Conservation (phyloP, 805 yeast species). For the Ogataea paradorogensis region DNA sequence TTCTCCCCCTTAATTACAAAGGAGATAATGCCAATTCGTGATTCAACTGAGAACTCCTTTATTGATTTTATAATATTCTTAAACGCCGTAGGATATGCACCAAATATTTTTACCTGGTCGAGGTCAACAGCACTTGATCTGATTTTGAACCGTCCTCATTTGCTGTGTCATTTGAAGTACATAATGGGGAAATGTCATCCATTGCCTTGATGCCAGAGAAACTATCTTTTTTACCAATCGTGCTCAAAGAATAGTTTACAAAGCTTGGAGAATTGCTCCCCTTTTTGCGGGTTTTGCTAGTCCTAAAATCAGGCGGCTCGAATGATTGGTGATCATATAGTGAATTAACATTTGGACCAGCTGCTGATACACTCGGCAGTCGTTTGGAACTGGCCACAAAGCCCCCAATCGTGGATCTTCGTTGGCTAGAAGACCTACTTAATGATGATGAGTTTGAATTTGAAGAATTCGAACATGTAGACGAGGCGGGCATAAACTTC, state of each 20-base stretch:
- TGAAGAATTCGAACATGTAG: slow-evolving; percentile 17
- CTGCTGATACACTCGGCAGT: slow-evolving; percentile 16
- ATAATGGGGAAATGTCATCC: slow-evolving; percentile 21
- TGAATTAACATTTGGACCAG: slow-evolving; percentile 2
- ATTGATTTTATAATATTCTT: neutral
- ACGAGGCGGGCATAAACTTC: slow-evolving; percentile 15
- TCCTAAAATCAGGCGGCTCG: slow-evolving; percentile 16
- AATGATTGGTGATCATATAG: slow-evolving; percentile 8
- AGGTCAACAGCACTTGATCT: slow-evolving; percentile 4
- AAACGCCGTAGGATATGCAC: slow-evolving; percentile 5
- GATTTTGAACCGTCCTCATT: slow-evolving; percentile 1
- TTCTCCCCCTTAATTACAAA: neutral
- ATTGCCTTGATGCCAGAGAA: slow-evolving; percentile 10
- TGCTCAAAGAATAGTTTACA: slow-evolving; percentile 19
- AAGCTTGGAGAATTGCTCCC: slow-evolving; percentile 17
- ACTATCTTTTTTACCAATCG: slow-evolving; percentile 14
- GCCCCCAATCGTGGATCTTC: slow-evolving; percentile 27
- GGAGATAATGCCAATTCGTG: neutral
- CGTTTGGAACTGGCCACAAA: slow-evolving; percentile 25
- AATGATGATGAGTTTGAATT: slow-evolving; percentile 21
- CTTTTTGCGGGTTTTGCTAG: slow-evolving; percentile 17
- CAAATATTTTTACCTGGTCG: slow-evolving; percentile 1
- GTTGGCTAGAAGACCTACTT: slow-evolving; percentile 23
- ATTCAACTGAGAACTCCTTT: neutral
- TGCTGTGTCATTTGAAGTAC: slow-evolving; percentile 7